Evolutionary conservation across 306 rosid species (phyloP).

Genomic region (Datisca glomerata): DNA sequence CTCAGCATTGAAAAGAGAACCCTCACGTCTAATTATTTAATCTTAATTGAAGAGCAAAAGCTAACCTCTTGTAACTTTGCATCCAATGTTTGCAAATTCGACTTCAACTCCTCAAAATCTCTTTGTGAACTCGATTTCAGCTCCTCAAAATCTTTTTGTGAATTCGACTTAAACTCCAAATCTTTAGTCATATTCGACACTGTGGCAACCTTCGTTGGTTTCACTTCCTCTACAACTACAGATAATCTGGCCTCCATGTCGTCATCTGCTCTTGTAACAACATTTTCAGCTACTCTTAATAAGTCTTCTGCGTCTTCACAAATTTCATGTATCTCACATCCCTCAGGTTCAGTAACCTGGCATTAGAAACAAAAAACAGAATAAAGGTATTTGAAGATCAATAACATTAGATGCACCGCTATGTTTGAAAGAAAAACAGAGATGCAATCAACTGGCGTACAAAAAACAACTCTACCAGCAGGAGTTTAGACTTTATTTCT

Average conservation of each 20-base stretch:
- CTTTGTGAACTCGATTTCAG: conserved; percentile 41
- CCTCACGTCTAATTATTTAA: background rate
- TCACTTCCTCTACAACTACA: conserved; percentile 25
- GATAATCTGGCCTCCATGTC: background rate
- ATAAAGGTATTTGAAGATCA: no score
- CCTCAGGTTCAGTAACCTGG: conserved; percentile 40
- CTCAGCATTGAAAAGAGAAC: background rate
- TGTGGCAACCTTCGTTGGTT: conserved; percentile 20
- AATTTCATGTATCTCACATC: conserved; percentile 31
- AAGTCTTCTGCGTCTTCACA: conserved; percentile 25
- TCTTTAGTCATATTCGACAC: conserved; percentile 23
- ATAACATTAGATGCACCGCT: no score
- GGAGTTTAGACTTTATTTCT: no score
- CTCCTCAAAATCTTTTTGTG: conserved; percentile 47
- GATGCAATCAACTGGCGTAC: no score
- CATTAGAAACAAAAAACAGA: no score
- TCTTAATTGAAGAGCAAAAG: conserved; percentile 14
- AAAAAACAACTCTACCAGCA: no score
- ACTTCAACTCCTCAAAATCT: conserved; percentile 49
- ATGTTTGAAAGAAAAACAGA: no score
- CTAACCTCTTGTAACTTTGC: conserved; percentile 76
- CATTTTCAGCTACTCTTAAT: conserved; percentile 15
- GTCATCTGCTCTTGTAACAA: conserved; percentile 14
- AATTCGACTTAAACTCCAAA: no score
- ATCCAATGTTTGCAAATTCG: conserved; percentile 40